phyloP scores from a whole-genome alignment of 208 protist species.

The Wallacemonas collosoma region DNA sequence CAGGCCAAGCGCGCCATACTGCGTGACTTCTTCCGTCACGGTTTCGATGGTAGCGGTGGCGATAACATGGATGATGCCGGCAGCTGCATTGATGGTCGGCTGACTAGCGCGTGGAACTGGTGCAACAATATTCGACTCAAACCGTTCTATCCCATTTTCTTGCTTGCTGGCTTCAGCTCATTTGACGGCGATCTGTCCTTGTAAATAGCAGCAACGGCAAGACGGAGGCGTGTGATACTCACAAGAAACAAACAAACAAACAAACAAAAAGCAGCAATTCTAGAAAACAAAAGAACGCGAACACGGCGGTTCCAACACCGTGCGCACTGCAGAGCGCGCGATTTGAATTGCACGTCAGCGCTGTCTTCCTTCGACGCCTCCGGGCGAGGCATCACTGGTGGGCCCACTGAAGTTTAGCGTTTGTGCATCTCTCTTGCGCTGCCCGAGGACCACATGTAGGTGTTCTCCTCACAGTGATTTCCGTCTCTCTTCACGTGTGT shows the following conservation, averaged over 20 bases:
- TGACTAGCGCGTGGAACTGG: conserved; percentile 98
- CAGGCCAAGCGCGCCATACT: conserved; percentile 87
- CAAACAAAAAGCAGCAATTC: not conserved
- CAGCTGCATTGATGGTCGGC: conserved; percentile 97
- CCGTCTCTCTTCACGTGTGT: too few relatives aligned
- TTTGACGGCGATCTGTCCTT: conserved; percentile 97
- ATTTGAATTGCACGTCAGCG: too few relatives aligned
- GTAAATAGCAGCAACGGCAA: conserved; percentile 26
- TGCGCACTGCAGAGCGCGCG: too few relatives aligned
- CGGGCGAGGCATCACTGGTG: too few relatives aligned
- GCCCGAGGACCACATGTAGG: too few relatives aligned
- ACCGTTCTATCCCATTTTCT: conserved; percentile 95
- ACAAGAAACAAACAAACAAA: conserved; percentile 4
- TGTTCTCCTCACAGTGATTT: too few relatives aligned
- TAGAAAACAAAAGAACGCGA: too few relatives aligned
- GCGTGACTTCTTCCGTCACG: conserved; percentile 96
- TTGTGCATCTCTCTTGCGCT: too few relatives aligned
- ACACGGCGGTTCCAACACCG: too few relatives aligned
- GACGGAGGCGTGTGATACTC: too few relatives aligned
- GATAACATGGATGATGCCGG: conserved; percentile 98
- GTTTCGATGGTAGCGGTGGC: conserved; percentile 95
- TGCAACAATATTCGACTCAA: conserved; percentile 95
- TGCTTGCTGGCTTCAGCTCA: conserved; percentile 94
- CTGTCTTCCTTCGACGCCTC: too few relatives aligned
- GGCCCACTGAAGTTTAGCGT: too few relatives aligned